Conservation (phyloP, 2,329 filamentous ascomycete genomes). For the Penicillium sp. region DNA sequence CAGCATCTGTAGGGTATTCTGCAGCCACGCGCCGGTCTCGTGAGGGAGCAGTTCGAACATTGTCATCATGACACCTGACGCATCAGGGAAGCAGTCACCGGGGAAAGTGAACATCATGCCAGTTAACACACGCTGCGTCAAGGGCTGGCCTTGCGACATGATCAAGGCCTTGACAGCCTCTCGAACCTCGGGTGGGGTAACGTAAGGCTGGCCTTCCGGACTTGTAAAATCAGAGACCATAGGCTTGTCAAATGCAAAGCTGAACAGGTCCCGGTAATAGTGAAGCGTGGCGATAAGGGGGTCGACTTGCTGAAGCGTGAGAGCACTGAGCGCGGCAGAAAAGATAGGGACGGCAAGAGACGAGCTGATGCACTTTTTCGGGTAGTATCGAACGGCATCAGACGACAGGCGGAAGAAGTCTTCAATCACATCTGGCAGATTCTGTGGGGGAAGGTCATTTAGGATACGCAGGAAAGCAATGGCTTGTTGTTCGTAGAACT, state of each 20-base stretch:
- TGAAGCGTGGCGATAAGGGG: slow-evolving; percentile 88
- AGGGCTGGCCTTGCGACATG: slow-evolving; percentile 64
- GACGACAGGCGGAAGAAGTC: slow-evolving; percentile 93
- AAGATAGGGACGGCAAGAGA: slow-evolving; percentile 77
- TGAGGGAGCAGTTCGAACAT: slow-evolving; percentile 83
- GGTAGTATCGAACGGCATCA: slow-evolving; percentile 90
- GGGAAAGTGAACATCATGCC: slow-evolving; percentile 99
- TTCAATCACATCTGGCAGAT: slow-evolving; percentile 81
- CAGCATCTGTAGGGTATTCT: slow-evolving; percentile 76
- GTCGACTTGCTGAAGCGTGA: slow-evolving; percentile 86
- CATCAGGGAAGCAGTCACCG: slow-evolving; percentile 89
- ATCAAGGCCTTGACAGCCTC: slow-evolving; percentile 70
- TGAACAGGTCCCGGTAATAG: slow-evolving; percentile 85
- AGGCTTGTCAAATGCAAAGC: slow-evolving; percentile 74
- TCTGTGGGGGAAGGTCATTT: slow-evolving; percentile 73
- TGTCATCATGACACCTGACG: slow-evolving; percentile 83
- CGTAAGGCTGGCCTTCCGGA: slow-evolving; percentile 56
- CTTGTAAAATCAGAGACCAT: slow-evolving; percentile 56
- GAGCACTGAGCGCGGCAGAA: slow-evolving; percentile 77
- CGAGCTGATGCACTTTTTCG: slow-evolving; percentile 75
- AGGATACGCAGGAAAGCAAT: slow-evolving; percentile 84
- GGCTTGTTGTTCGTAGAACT: slow-evolving; percentile 91
- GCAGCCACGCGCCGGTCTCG: slow-evolving; percentile 77
- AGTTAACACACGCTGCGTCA: slow-evolving; percentile 85
- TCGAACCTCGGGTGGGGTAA: slow-evolving; percentile 67